Conservation (phyloP, 495 filamentous ascomycete species). For the Barbatosphaeria neglecta region DNA sequence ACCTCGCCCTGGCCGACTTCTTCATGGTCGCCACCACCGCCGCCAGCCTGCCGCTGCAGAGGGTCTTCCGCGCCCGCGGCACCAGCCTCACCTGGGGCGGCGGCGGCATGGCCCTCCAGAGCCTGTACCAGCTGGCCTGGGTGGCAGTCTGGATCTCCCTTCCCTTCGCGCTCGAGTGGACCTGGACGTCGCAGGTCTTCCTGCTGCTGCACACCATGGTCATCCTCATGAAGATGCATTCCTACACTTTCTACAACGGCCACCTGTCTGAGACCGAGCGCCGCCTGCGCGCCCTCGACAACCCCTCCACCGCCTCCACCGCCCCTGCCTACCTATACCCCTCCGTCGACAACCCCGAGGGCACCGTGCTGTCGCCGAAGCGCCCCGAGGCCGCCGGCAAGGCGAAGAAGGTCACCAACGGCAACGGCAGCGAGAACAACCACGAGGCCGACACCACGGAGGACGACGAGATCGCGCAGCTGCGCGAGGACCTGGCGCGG, state of each 20-base stretch:
- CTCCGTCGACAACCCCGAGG: constrained; percentile 43
- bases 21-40: constrained; percentile 71
- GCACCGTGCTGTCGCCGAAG: constrained; percentile 22
- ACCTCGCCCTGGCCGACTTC: constrained; percentile 71
- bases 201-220: constrained; percentile 83
- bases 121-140: constrained; percentile 70
- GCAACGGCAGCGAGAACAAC: constrained; percentile 17
- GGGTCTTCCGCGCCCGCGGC: constrained; percentile 41
- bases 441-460: constrained; percentile 25
- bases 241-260: constrained; percentile 95
- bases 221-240: constrained; percentile 97
- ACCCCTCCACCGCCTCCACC: constrained; percentile 56
- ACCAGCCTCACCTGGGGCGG: constrained; percentile 57
- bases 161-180: constrained; percentile 83
- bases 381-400: constrained; percentile 25
- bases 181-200: constrained; percentile 89
- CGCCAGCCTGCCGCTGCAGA: constrained; percentile 63
- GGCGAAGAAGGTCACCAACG: constrained; percentile 8
- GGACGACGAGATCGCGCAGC: constrained; percentile 42
- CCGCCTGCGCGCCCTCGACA: constrained; percentile 66
- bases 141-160: constrained; percentile 74
- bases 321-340: constrained; percentile 68
- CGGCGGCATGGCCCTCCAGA: constrained; percentile 70
- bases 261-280: constrained; percentile 81
- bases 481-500: constrained; percentile 79